Conservation (phyloP, 306 rosid species). For the Pyrus communis region DNA sequence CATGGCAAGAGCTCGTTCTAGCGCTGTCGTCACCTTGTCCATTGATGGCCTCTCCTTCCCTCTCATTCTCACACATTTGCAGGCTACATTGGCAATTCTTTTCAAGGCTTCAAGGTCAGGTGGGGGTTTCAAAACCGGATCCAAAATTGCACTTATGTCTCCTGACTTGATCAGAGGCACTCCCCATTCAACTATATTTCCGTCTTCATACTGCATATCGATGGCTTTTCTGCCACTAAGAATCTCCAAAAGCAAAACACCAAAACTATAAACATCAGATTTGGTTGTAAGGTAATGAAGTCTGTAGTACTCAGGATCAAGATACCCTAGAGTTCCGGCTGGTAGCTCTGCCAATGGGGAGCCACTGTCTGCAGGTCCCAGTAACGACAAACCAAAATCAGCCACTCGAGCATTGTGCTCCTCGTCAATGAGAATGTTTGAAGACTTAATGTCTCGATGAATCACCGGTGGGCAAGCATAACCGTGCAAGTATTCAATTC, state of each 20-base stretch:
- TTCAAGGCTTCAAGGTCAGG: conserved; percentile 68
- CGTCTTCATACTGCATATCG: conserved; percentile 81
- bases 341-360: conserved; percentile 88
- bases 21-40: conserved; percentile 92
- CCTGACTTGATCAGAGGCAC: conserved; percentile 78
- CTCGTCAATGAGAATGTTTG: conserved; percentile 93
- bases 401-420: conserved; percentile 95
- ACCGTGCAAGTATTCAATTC: conserved; percentile 80
- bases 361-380: conserved; percentile 82
- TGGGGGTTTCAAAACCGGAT: conserved; percentile 69
- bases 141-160: conserved; percentile 46
- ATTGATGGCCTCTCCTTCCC: conserved; percentile 96
- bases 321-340: conserved; percentile 95
- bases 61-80: conserved; percentile 93
- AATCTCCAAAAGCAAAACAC: conserved; percentile 77
- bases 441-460: conserved; percentile 85
- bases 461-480: conserved; percentile 89
- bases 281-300: conserved; percentile 96
- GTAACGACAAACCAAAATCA: conserved; percentile 79
- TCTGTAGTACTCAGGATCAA: conserved; percentile 93
- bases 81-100: conserved; percentile 87
- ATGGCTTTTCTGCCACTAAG: conserved; percentile 93
- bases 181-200: conserved; percentile 91
- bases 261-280: conserved; percentile 94
- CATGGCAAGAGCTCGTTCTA: conserved; percentile 76